These are phyloP conservation scores for Serendipita sp. DNA, from an alignment of 768 basidiomycete species.

Conservation along the genomic window DNA sequence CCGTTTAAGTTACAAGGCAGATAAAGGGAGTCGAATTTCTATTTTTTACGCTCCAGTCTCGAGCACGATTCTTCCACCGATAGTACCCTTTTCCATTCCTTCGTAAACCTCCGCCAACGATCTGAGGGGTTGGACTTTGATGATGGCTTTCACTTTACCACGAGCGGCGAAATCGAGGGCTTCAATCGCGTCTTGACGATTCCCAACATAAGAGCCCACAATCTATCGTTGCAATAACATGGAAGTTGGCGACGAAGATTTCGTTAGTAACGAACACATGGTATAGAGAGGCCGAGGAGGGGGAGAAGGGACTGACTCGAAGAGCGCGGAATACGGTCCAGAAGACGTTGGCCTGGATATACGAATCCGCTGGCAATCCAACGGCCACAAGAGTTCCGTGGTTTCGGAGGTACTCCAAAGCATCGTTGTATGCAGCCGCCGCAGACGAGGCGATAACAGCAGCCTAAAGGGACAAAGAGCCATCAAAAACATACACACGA, in stretches of 20 bases:
- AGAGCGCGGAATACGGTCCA: constrained; percentile 48
- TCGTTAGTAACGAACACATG: neutral
- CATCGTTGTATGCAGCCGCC: constrained; percentile 27
- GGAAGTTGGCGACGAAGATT: constrained; percentile 21
- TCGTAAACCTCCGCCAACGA: constrained; percentile 34
- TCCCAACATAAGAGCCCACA: constrained; percentile 27
- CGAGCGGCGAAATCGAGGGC: constrained; percentile 58
- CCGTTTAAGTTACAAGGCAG: no score
- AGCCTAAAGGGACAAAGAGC: neutral
- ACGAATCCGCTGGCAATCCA: constrained; percentile 50
- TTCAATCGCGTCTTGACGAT: constrained; percentile 71
- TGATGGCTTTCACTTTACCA: constrained; percentile 53
- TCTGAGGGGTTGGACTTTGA: constrained; percentile 28
- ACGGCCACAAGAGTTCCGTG: constrained; percentile 65
- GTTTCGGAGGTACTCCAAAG: constrained; percentile 53
- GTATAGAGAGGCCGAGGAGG: neutral
- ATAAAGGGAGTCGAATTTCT: neutral
- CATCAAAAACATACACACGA: no score
- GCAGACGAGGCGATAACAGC: constrained; percentile 6
- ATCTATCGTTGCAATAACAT: constrained; percentile 14
- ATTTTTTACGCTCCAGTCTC: constrained; percentile 6
- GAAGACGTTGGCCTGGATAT: constrained; percentile 47
- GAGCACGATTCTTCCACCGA: constrained; percentile 27
- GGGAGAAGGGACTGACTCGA: neutral
- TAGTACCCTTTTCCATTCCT: constrained; percentile 24